These are phyloP conservation scores for Cladorrhinum samala DNA, from an alignment of 495 filamentous ascomycete genomes.

Conservation along the genomic window DNA sequence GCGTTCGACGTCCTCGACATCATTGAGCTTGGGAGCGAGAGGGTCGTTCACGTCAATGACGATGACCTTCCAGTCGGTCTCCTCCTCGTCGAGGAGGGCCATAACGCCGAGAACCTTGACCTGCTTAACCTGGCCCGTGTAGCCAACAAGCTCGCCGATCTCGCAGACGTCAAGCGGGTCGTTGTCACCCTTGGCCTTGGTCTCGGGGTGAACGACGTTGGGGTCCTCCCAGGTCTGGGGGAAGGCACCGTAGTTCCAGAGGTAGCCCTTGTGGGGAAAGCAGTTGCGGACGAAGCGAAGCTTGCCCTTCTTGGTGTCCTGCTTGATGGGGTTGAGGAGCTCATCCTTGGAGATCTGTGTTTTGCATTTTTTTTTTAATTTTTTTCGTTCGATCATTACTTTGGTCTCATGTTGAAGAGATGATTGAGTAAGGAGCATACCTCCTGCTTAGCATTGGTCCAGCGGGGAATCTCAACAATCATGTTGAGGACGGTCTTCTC, in stretches of 20 bases:
- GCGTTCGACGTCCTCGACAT: constrained; percentile 98
- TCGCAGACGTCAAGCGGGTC: constrained; percentile 99
- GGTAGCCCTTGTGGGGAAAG: constrained; percentile 99
- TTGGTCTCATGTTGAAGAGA: no score
- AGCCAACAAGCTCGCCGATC: constrained; percentile 95
- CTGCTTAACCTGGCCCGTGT: constrained; percentile 94
- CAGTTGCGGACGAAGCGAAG: constrained; percentile 99
- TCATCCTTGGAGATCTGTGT: constrained; percentile 91
- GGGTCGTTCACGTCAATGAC: constrained; percentile 98
- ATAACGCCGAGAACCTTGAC: constrained; percentile 99
- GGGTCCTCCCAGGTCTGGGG: constrained; percentile 99
- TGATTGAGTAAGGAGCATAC: constrained; percentile 51
- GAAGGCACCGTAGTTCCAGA: constrained; percentile 99
- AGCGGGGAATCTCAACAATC: constrained; percentile 97
- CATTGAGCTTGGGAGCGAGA: constrained; percentile 90
- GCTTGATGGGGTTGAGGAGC: constrained; percentile 94
- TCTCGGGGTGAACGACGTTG: constrained; percentile 90
- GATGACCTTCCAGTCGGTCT: constrained; percentile 99
- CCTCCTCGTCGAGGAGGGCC: constrained; percentile 97
- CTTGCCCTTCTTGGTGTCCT: constrained; percentile 83
- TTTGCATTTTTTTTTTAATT: not conserved
- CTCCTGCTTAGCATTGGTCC: constrained; percentile 99
- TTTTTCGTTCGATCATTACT: not conserved
- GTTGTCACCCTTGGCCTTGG: constrained; percentile 99
- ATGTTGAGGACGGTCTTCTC: constrained; percentile 96